Conservation (phyloP, 106 monocot species). For the Vanilla planifolia region DNA sequence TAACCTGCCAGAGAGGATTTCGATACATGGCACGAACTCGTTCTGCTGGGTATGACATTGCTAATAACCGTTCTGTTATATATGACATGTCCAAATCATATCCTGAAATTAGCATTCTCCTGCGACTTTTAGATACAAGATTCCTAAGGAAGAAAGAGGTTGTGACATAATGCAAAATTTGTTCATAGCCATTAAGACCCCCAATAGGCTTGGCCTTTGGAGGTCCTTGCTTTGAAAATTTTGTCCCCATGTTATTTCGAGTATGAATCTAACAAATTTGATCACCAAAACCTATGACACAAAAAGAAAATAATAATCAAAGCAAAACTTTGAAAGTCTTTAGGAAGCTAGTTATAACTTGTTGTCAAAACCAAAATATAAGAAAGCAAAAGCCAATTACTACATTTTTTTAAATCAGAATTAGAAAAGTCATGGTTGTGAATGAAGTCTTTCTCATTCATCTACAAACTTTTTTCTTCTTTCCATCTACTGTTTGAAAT, state of each 20-base stretch:
- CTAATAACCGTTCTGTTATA: constrained; percentile 41
- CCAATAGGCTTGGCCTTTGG: constrained; percentile 11
- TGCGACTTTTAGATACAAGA: constrained; percentile 39
- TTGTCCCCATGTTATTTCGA: constrained; percentile 13
- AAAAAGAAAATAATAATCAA: neutral
- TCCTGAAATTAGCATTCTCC: constrained; percentile 43
- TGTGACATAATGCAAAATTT: constrained; percentile 13
- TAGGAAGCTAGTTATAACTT: no score
- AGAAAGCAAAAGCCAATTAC: no score
- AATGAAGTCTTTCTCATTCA: no score
- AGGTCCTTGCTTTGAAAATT: constrained; percentile 21
- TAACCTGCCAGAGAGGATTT: constrained; percentile 64
- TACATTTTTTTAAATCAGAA: no score
- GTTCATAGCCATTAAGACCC: constrained; percentile 9
- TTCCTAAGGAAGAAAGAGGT: constrained; percentile 27
- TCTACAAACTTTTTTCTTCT: no score
- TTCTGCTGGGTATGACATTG: constrained; percentile 57
- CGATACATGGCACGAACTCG: constrained; percentile 45
- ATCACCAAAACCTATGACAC: neutral
- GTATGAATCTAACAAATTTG: neutral
- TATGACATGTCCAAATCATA: constrained; percentile 64
- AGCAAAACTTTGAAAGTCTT: neutral
- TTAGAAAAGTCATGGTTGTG: no score
- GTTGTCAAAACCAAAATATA: no score
- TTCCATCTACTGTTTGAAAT: no score